Evolutionary conservation across 2,329 filamentous ascomycete species (phyloP).

Genomic region (Neopestalotiopsis sp.): DNA sequence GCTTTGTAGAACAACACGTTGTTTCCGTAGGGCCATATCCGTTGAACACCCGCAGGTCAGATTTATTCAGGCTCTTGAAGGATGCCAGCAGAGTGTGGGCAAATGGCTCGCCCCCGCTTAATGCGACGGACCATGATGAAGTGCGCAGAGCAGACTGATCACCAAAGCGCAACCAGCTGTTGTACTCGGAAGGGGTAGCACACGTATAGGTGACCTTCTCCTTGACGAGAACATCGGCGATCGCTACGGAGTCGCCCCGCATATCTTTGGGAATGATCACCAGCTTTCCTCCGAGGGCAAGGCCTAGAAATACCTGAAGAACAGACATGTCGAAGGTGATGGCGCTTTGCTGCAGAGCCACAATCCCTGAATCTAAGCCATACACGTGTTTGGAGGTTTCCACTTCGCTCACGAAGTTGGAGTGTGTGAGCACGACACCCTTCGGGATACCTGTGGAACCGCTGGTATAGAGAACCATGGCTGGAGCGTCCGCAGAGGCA

Average conservation of each 20-base stretch:
- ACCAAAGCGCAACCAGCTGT: constrained; percentile 4
- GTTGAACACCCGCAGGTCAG: constrained; percentile 5
- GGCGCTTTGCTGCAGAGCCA: constrained; percentile 27
- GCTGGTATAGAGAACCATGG: constrained; percentile 28
- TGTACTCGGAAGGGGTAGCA: constrained; percentile 7
- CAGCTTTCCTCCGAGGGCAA: constrained; percentile 11
- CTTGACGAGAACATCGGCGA: constrained; percentile 4
- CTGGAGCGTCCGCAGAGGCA: constrained; percentile 12
- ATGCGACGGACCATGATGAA: constrained; percentile 16
- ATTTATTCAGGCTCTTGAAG: neutral
- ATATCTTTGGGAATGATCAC: constrained; percentile 7
- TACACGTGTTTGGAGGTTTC: neutral
- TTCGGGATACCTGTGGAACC: constrained; percentile 34
- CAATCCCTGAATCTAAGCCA: constrained; percentile 15
- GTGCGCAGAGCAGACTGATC: neutral
- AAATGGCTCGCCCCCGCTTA: constrained; percentile 17
- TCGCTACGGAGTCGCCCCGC: constrained; percentile 8
- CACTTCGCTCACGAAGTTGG: constrained; percentile 10
- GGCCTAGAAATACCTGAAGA: constrained; percentile 14
- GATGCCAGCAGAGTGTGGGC: neutral
- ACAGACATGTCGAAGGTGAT: constrained; percentile 13
- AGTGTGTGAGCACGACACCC: constrained; percentile 32
- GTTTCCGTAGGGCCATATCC: constrained; percentile 14
- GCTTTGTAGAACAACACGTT: neutral
- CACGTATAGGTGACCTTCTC: constrained; percentile 6